Conservation (phyloP, 2,329 filamentous ascomycete species). For the Fusarium austroafricanum region DNA sequence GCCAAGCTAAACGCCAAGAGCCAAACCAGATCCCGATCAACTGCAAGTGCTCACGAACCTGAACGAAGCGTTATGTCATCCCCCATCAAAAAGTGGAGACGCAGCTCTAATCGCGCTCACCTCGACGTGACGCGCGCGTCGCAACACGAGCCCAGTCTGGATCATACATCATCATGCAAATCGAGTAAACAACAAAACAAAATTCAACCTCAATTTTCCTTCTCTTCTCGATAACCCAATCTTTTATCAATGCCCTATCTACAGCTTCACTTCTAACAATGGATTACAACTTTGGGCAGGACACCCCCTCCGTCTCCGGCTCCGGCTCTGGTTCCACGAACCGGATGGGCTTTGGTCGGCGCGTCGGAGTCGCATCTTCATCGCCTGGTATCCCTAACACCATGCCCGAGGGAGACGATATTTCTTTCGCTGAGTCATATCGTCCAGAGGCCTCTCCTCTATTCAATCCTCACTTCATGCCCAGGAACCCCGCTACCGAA, state of each 20-base stretch:
- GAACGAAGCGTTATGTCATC: slow-evolving; percentile 16
- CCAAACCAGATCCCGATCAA: slow-evolving; percentile 15
- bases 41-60: slow-evolving; percentile 20
- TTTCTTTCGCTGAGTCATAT: slow-evolving; percentile 44
- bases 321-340: slow-evolving; percentile 29
- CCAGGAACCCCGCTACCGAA: slow-evolving; percentile 19
- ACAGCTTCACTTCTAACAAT: slow-evolving; percentile 14
- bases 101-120: slow-evolving; percentile 5
- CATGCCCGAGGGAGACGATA: slow-evolving; percentile 30
- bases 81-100: not conserved
- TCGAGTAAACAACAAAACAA: slow-evolving; percentile 24
- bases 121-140: slow-evolving; percentile 9
- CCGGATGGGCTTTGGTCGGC: slow-evolving; percentile 39
- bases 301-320: slow-evolving; percentile 25
- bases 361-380: slow-evolving; percentile 27
- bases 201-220: slow-evolving; percentile 7
- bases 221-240: not conserved
- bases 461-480: slow-evolving; percentile 35
- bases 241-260: not conserved
- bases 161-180: slow-evolving; percentile 20
- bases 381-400: slow-evolving; percentile 31
- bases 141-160: not conserved
- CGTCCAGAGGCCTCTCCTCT: slow-evolving; percentile 40
- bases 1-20: slow-evolving; percentile 30
- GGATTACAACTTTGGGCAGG: slow-evolving; percentile 36